A percentile compares a stretch with the other conserved stretches of the same genome.
Evolutionary conservation across 2,329 filamentous ascomycete genomes (phyloP).

Genomic region (Incumbomyces delicatus): DNA sequence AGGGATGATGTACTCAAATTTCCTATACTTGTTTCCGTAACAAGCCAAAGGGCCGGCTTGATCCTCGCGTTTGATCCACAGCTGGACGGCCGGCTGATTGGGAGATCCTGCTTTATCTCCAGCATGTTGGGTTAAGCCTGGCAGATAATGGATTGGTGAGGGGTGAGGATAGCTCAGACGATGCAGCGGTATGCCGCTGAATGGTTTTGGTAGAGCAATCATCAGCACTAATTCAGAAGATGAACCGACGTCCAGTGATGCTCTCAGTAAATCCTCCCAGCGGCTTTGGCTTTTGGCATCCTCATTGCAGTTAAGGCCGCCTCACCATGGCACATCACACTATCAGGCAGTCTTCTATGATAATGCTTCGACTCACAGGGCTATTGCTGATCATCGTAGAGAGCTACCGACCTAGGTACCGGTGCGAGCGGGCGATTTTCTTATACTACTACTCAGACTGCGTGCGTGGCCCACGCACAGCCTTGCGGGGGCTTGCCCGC

Average conservation of each 20-base stretch:
- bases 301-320: too few species aligned
- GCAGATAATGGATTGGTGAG: constrained; percentile 3
- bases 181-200: constrained; percentile 1
- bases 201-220: background rate
- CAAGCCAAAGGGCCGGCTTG: constrained; percentile 27
- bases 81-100: background rate
- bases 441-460: too few species aligned
- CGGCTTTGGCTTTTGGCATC: too few species aligned
- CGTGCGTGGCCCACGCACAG: too few species aligned
- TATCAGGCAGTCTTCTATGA: background rate
- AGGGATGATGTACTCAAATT: constrained; percentile 29
- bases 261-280: too few species aligned
- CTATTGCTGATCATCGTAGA: too few species aligned
- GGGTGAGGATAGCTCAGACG: background rate
- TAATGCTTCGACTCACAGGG: too few species aligned
- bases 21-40: constrained; percentile 31
- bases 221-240: background rate
- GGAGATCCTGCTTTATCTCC: background rate
- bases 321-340: background rate
- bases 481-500: background rate
- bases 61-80: constrained; percentile 29
- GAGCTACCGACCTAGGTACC: too few species aligned
- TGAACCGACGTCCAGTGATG: too few species aligned
- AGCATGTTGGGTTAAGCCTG: background rate
- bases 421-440: too few species aligned